Conservation (phyloP, 2,329 filamentous ascomycete genomes). For the Fusarium solani-melongenae region DNA sequence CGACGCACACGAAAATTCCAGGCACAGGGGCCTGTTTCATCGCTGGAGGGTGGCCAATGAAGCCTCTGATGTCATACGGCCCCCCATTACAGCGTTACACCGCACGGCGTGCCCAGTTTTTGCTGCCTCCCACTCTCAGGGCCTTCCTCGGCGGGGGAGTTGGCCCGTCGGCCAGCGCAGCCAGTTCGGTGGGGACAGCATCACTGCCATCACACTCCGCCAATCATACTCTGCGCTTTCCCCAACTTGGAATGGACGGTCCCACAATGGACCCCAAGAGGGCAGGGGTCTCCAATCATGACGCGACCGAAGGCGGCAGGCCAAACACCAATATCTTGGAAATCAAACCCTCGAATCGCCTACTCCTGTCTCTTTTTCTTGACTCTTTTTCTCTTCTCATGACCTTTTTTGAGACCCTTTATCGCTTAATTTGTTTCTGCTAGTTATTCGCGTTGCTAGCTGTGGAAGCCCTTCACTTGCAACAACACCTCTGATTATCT, state of each 20-base stretch:
- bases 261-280: background rate
- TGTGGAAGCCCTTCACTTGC: constrained; percentile 11
- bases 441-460: background rate
- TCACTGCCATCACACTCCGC: background rate
- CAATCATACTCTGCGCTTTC: background rate
- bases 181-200: background rate
- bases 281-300: constrained; percentile 32
- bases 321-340: constrained; percentile 37
- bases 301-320: constrained; percentile 26
- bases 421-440: background rate
- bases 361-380: background rate
- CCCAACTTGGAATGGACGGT: constrained; percentile 2
- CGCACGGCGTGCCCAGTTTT: constrained; percentile 25
- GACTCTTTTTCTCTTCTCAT: background rate
- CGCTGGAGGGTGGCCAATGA: constrained; percentile 38
- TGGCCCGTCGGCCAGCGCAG: constrained; percentile 2
- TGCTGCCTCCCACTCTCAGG: background rate
- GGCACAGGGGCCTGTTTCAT: constrained; percentile 38
- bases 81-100: constrained; percentile 7
- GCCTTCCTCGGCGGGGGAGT: background rate
- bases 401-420: background rate
- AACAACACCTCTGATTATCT: constrained; percentile 12
- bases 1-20: constrained; percentile 15
- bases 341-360: constrained; percentile 22
- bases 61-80: constrained; percentile 52